Conservation (phyloP, 2,329 filamentous ascomycete species). For the Colletotrichum truncatum region DNA sequence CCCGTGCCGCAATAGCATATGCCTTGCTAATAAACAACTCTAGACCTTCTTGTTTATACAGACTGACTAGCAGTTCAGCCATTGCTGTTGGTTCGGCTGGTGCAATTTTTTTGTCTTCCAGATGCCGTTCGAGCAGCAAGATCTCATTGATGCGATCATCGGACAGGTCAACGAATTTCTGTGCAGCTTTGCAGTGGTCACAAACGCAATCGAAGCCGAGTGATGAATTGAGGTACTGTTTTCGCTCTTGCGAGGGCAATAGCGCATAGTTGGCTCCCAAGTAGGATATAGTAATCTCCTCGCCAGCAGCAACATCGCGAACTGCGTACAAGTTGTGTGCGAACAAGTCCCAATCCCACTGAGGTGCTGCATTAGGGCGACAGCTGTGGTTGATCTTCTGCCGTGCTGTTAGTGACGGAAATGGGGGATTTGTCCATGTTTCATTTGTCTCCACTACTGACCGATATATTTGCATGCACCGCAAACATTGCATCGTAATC, state of each 20-base stretch:
- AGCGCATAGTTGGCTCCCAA: not conserved
- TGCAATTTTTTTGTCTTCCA: not conserved
- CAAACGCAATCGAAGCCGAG: not conserved
- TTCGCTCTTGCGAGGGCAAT: not conserved
- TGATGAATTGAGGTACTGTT: rapidly evolving
- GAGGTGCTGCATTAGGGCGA: not conserved
- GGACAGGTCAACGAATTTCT: not conserved
- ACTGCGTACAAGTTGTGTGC: not conserved
- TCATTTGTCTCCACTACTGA: not conserved
- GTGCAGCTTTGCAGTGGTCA: not conserved
- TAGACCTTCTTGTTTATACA: not conserved
- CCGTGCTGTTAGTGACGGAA: not conserved
- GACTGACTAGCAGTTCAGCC: not conserved
- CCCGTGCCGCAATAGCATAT: not conserved
- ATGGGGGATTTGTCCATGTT: no score
- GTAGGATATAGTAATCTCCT: slow-evolving; percentile 12
- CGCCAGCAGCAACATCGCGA: not conserved
- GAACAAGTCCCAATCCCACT: not conserved
- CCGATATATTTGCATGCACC: not conserved
- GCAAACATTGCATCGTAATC: not conserved
- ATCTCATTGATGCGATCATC: slow-evolving; percentile 5
- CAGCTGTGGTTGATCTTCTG: slow-evolving; percentile 14
- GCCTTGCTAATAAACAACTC: not conserved
- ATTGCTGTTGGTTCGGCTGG: slow-evolving; percentile 6
- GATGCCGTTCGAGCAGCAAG: not conserved